These are phyloP conservation scores for Paramecium sexaurelia DNA, from an alignment of 73 alveolate species.

Conservation along the genomic window DNA sequence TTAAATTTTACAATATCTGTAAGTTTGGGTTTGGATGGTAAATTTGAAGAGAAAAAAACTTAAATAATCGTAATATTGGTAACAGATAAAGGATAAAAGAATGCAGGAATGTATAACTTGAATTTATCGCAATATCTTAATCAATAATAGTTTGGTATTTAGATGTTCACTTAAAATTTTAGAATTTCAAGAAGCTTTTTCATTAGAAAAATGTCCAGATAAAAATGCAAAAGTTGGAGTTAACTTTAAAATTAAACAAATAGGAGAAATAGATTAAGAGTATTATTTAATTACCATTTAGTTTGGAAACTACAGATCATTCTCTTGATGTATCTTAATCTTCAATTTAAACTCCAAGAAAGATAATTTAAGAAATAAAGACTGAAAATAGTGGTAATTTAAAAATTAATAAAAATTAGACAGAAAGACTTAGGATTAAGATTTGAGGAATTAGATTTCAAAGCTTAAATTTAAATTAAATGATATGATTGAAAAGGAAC, in stretches of 20 bases:
- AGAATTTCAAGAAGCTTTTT: background rate
- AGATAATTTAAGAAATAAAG: background rate
- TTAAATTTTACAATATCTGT: background rate
- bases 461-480: background rate
- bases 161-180: background rate
- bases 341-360: background rate
- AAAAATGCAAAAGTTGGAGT: background rate
- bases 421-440: background rate
- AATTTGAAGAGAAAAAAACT: conserved; percentile 13
- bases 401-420: background rate
- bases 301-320: background rate
- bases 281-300: background rate
- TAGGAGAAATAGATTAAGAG: background rate
- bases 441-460: background rate
- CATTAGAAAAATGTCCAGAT: conserved; percentile 39
- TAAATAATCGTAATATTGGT: background rate
- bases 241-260: background rate
- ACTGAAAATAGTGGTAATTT: background rate
- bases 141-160: background rate
- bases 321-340: background rate
- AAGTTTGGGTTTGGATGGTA: background rate
- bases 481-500: background rate
- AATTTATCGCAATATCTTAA: background rate
- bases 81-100: background rate
- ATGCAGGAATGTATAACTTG: background rate